Evolutionary conservation across 2,329 filamentous ascomycete species (phyloP), one percentile per base, ranked within the genome.

Genomic region (Penicillium occitanis): DNA sequence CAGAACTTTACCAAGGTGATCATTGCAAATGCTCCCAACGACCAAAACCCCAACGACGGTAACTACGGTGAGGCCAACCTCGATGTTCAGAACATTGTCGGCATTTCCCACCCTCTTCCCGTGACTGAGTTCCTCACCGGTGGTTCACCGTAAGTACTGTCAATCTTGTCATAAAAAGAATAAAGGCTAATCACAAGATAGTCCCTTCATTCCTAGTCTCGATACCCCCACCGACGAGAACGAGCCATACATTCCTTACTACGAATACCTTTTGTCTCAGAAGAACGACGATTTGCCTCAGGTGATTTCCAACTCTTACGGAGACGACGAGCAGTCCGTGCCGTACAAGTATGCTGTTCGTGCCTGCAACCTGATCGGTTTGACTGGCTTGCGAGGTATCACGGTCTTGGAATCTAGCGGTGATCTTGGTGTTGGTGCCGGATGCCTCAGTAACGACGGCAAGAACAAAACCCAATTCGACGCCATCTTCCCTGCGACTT

Each of bases 241-340:
- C 70, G 89, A 91, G 77, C 88, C 88, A 0, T 92, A 88, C 73
- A 80, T 91, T 2, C 84, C 84, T 11, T 87, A 89, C 74, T 82
- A 66, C 50, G 64, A 66, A 88, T 10, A 82, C 84, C 66, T 66
- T 11, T 30, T 66, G 42, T 63, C 64, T 10, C 64, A 63, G 60
- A 66, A 61, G 48, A 65, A 60, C 33, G n/a, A 30, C 14, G 64
- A 81, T 69, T 82, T 85, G 2, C 84, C 85, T 8, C 85, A 86
- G 68, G 85, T 87, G 14, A 81, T 87, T 67, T 82, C 80, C 50
- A 84, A 88, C 69, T 85, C 82, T 3, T 87, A 87, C 72, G 85
- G 84, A 59, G 83, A 82, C 44, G 79, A 82, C 55, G 86, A 88
- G 73, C 75, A 77, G 10, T 82, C 83, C 22, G 77, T 87, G 28